Evolutionary conservation across 2,329 filamentous ascomycete species (phyloP), one percentile per base, ranked within the genome.

Genomic region (Fusarium sp.): DNA sequence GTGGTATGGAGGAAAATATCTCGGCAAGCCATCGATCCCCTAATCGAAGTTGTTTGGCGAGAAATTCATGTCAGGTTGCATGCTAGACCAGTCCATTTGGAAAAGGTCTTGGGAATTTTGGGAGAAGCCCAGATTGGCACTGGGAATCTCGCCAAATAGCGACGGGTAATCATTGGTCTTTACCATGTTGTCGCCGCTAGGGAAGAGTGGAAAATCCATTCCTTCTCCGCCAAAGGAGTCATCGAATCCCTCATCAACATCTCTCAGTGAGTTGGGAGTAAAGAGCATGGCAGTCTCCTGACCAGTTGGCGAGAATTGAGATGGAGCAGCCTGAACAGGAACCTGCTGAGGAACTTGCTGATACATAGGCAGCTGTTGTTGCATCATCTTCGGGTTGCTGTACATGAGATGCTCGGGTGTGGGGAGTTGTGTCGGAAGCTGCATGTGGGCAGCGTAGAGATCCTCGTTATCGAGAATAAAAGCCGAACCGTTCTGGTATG

Each of bases 251-350:
- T 93, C 91, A 65, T 94, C 91, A 27, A 89, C 83, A 25, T 88
- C 86, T 20, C 83, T 82, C 64, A 89, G 79, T 0, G 90, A 90
- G 44, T 85, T 85, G 49, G 91, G 89, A 12, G 91, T 91, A 79
- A 86, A 91, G 32, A 93, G 85, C 81, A 92, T 92, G 3, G 89
- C 82, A 64, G 91, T 90, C 37, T 87, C 85, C 73, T 93, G 91
- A 7, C 90, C 91, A 57, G 85, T 84, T 11, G 91, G 91, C 6
- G 91, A 94, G 66, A 93, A 86, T 65, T 92, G 90, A 27, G 84
- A 80, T 32, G 81, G 68, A 70, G 61, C 65, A 45, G 73, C 52
- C 10, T 72, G 70, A 13, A 69, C 55, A 18, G 67, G 57, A 30
- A 65, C 79, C 22, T 81, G 74, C 46, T 75, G 72, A 22, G 67